phyloP scores from a whole-genome alignment of 2,329 filamentous ascomycete genomes.

The Ophiostoma montium region DNA sequence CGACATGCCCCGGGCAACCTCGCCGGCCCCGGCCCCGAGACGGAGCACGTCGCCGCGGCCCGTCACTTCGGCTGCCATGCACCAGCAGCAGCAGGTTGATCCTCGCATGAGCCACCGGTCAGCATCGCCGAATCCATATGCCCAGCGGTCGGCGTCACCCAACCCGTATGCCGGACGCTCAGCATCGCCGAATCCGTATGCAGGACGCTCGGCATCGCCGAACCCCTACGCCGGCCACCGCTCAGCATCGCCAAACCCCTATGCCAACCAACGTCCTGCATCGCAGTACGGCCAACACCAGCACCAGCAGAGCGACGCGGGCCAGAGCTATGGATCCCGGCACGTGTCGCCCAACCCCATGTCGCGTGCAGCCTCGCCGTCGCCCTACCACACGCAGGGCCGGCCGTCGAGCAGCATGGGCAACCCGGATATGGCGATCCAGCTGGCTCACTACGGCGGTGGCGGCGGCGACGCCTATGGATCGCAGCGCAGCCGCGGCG shows the following conservation, averaged over 20 bases:
- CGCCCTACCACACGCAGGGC: slow-evolving; percentile 29
- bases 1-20: slow-evolving; percentile 46
- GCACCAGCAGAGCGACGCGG: slow-evolving; percentile 27
- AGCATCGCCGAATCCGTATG: slow-evolving; percentile 46
- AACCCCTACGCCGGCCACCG: slow-evolving; percentile 20
- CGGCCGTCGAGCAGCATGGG: slow-evolving; percentile 38
- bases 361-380: slow-evolving; percentile 30
- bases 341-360: slow-evolving; percentile 37
- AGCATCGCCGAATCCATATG: slow-evolving; percentile 46
- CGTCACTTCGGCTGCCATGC: slow-evolving; percentile 25
- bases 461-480: slow-evolving; percentile 41
- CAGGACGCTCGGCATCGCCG: slow-evolving; percentile 10
- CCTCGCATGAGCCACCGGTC: slow-evolving; percentile 20
- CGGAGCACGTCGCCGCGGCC: slow-evolving; percentile 51
- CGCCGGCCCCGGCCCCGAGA: slow-evolving; percentile 57
- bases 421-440: slow-evolving; percentile 49
- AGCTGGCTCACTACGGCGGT: slow-evolving; percentile 36
- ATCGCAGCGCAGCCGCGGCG: slow-evolving; percentile 36
- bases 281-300: slow-evolving; percentile 17
- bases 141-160: slow-evolving; percentile 25
- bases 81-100: slow-evolving; percentile 20
- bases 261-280: slow-evolving; percentile 25
- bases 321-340: slow-evolving; percentile 33
- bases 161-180: slow-evolving; percentile 40
- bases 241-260: slow-evolving; percentile 41